Base-by-base conservation (phyloP, 2,329 filamentous ascomycete species). In the Nemania abortiva region DNA sequence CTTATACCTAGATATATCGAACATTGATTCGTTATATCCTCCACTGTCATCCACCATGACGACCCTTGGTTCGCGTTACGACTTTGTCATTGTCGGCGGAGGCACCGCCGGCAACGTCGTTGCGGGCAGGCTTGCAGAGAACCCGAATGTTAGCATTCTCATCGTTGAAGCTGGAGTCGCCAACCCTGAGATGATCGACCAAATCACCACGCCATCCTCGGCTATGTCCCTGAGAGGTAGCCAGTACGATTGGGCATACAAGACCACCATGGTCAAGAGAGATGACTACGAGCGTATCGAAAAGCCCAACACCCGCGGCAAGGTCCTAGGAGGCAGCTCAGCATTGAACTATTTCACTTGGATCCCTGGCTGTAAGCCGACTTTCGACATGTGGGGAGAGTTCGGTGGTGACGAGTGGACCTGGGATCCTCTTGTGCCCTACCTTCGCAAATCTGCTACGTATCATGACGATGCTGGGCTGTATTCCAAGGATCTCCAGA, bases 371-470 rank as follows among this genome's bases (percentile, higher is more conserved):
- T 86, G 83, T 65, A 84, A 84, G 63, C 82, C 82, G 2, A 90
- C 88, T 0, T 90, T 88, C 72, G 86, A 95, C 76, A 90, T 90
- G 22, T 87, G 91, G 83, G 89, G 89, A n/a, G 92, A 92, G 78
- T 87, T 86, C 39, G 91, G 92, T 57, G 92, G 92, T 6, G 88
- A 92, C 73, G 83, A 87, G 56, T 91, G 89, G 89, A 89, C 80
- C 0, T 90, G 86, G 85, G 82, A 88, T 1, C 58, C 59, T 22
- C 64, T 67, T 1, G 7, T 68, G 2, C 65, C 60, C 11, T 68
- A 67, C 57, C 56, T 62, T 27, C 68, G 67, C 57, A 61, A 71
- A 49, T 81, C 82, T n/a, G 85, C 82, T 0, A 88, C 83, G 20
- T 90, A 89, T 75, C 84, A 88, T 70, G 87, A 90, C 64, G 86